Conservation (phyloP, 352 stramenopile genomes). For the Globisporangium radiosum region DNA sequence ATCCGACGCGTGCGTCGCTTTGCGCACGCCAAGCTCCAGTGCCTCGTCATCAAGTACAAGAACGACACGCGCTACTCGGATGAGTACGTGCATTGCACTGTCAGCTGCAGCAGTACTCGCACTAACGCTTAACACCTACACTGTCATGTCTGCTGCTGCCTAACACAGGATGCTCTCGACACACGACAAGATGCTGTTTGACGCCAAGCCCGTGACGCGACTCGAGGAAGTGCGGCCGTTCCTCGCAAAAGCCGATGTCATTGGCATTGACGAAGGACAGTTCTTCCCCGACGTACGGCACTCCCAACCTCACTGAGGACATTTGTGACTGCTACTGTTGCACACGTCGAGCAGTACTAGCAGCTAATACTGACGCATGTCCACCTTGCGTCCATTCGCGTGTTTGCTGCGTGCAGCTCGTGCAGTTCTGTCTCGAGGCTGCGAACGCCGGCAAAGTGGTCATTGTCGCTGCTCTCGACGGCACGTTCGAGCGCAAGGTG, state of each 20-base stretch:
- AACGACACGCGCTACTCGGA: conserved; percentile 76
- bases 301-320: neutral
- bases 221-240: conserved; percentile 47
- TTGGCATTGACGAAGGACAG: conserved; percentile 83
- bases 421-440: conserved; percentile 69
- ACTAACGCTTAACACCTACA: neutral
- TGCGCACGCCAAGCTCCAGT: conserved; percentile 71
- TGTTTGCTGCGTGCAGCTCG: conserved; percentile 27
- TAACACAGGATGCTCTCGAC: conserved; percentile 54
- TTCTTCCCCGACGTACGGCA: conserved; percentile 72
- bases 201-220: conserved; percentile 52
- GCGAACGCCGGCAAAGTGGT: conserved; percentile 71
- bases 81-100: conserved; percentile 27
- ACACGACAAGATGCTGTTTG: conserved; percentile 69
- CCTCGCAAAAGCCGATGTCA: conserved; percentile 71
- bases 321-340: neutral
- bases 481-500: conserved; percentile 74
- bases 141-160: neutral
- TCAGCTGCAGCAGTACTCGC: neutral
- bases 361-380: neutral
- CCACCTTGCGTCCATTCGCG: too few species aligned
- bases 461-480: conserved; percentile 68
- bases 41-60: conserved; percentile 78
- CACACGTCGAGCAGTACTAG: neutral
- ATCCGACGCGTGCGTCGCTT: conserved; percentile 77